Conservation (phyloP, 306 rosid genomes). For the Boehmeria nivea region DNA sequence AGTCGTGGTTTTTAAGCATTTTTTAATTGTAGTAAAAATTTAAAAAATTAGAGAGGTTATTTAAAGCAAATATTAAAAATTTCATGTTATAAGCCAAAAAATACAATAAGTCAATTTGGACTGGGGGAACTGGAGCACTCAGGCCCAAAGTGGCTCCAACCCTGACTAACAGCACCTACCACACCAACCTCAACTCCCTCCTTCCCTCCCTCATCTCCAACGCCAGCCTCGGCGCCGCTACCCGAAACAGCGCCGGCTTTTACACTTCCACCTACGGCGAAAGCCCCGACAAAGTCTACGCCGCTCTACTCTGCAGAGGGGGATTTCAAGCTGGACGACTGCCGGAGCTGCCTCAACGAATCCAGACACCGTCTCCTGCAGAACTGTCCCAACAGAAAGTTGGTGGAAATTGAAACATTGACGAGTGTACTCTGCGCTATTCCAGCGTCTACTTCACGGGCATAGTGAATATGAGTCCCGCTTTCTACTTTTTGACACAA, state of each 20-base stretch:
- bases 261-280: slow-evolving; percentile 32
- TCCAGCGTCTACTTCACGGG: slow-evolving; percentile 12
- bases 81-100: no score
- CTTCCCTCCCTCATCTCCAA: slow-evolving; percentile 35
- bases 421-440: slow-evolving; percentile 20
- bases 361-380: slow-evolving; percentile 18
- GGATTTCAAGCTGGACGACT: slow-evolving; percentile 24
- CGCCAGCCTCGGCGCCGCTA: slow-evolving; percentile 17
- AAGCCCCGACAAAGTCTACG: slow-evolving; percentile 30
- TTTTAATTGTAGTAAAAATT: no score
- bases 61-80: no score
- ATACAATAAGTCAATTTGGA: no score
- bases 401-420: slow-evolving; percentile 24
- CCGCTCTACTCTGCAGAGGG: slow-evolving; percentile 47
- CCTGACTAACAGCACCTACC: slow-evolving; percentile 34
- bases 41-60: no score
- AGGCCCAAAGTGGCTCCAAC: no score
- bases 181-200: slow-evolving; percentile 36
- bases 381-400: slow-evolving; percentile 18
- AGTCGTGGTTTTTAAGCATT: no score
- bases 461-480: background rate
- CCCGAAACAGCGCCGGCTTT: slow-evolving; percentile 21
- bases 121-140: no score
- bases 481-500: rapidly evolving
- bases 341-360: slow-evolving; percentile 41